Evolutionary conservation across 257 asterid genomes (phyloP).

Genomic region (Penstemon davidsonii): DNA sequence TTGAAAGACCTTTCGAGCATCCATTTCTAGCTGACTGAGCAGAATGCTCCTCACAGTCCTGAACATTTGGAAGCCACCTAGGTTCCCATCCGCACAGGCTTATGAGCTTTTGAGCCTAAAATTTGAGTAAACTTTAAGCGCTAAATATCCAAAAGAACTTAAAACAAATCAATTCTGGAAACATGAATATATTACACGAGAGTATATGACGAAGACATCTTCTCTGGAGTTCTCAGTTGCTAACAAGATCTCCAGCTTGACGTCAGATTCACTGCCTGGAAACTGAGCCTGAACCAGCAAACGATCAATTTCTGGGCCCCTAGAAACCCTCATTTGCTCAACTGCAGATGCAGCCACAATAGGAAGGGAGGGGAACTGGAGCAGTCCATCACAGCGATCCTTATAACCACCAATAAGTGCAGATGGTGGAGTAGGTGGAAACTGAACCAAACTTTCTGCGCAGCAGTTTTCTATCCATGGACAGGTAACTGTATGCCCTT

Average conservation of each 20-base stretch:
- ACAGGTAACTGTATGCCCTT: slow-evolving; percentile 73
- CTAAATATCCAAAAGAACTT: slow-evolving; percentile 15
- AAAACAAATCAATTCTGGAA: slow-evolving; percentile 17
- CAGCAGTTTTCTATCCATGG: slow-evolving; percentile 96
- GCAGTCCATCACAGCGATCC: slow-evolving; percentile 96
- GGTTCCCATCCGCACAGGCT: slow-evolving; percentile 99
- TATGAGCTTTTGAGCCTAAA: slow-evolving; percentile 90
- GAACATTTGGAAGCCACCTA: slow-evolving; percentile 98
- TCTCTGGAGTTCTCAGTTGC: slow-evolving; percentile 68
- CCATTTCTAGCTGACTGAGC: slow-evolving; percentile 96
- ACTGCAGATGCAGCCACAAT: slow-evolving; percentile 74
- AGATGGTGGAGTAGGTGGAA: slow-evolving; percentile 98
- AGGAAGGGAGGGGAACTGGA: slow-evolving; percentile 96
- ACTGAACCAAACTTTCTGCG: slow-evolving; percentile 96
- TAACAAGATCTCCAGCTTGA: slow-evolving; percentile 59
- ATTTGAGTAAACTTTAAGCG: slow-evolving; percentile 22
- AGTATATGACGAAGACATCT: slow-evolving; percentile 66
- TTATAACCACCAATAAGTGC: slow-evolving; percentile 96
- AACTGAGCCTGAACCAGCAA: slow-evolving; percentile 73
- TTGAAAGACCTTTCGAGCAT: slow-evolving; percentile 77
- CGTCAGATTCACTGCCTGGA: slow-evolving; percentile 67
- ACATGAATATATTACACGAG: slow-evolving; percentile 58
- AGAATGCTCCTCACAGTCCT: slow-evolving; percentile 98
- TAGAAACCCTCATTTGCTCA: slow-evolving; percentile 71
- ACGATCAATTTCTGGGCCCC: slow-evolving; percentile 85